Conservation (phyloP, 352 stramenopile species). For the Proteromonas lacertae region DNA sequence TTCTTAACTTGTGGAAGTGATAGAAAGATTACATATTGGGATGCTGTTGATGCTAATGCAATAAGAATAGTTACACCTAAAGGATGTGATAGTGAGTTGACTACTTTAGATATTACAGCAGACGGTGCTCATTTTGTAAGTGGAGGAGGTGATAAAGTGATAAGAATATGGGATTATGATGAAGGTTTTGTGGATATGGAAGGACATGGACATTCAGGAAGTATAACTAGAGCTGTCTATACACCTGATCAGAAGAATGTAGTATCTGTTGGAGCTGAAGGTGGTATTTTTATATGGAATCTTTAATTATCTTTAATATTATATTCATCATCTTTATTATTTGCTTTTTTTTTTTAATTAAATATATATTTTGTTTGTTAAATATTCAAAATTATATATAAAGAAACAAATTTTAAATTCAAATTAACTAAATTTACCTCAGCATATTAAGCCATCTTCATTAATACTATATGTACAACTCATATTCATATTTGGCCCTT, state of each 20-base stretch:
- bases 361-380: too few species aligned
- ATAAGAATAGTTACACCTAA: slow-evolving; percentile 75
- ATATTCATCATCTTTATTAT: too few species aligned
- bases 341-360: too few species aligned
- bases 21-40: slow-evolving; percentile 75
- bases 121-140: slow-evolving; percentile 48
- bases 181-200: slow-evolving; percentile 45
- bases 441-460: too few species aligned
- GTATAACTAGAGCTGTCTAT: slow-evolving; percentile 57
- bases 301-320: too few species aligned
- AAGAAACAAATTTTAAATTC: too few species aligned
- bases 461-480: too few species aligned
- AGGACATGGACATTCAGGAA: slow-evolving; percentile 56
- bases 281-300: slow-evolving; percentile 79
- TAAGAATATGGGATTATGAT: slow-evolving; percentile 85
- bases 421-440: too few species aligned
- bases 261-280: slow-evolving; percentile 61
- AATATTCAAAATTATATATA: too few species aligned
- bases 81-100: slow-evolving; percentile 51
- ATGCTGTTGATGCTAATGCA: slow-evolving; percentile 58
- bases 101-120: slow-evolving; percentile 54
- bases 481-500: too few species aligned
- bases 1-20: slow-evolving; percentile 71
- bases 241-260: slow-evolving; percentile 54
- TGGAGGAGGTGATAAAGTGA: slow-evolving; percentile 38